A percentile compares a stretch with the other conserved stretches of the same genome.
phyloP scores from a whole-genome alignment of 345 rosid species.

The Murraya paniculata region DNA sequence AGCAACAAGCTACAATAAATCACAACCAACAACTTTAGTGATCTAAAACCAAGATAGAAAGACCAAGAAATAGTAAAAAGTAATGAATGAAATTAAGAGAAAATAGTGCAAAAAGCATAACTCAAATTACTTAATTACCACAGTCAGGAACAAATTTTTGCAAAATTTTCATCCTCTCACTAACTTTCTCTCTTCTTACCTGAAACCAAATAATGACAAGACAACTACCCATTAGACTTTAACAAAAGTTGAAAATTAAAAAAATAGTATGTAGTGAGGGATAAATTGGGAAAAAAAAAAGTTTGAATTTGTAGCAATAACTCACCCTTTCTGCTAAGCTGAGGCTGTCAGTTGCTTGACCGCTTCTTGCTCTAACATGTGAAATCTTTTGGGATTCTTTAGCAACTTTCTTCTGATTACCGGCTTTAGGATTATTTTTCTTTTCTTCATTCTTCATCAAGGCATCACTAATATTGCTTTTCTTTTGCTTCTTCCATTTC shows the following conservation, averaged over 20 bases:
- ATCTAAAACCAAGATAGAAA: too few relatives aligned
- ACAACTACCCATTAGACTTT: background rate
- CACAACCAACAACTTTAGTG: too few relatives aligned
- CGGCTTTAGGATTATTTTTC: conserved; percentile 24
- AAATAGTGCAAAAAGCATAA: too few relatives aligned
- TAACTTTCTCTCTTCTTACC: conserved; percentile 78
- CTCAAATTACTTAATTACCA: conserved; percentile 12
- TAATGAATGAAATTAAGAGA: too few relatives aligned
- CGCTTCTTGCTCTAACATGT: conserved; percentile 86
- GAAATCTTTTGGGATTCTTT: conserved; percentile 55
- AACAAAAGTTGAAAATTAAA: background rate
- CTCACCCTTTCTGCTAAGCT: conserved; percentile 79
- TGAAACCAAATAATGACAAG: conserved; percentile 19
- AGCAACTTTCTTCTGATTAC: conserved; percentile 27
- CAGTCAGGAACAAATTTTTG: conserved; percentile 79
- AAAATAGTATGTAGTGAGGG: background rate
- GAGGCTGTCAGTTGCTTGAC: conserved; percentile 80
- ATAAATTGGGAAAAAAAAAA: conserved; percentile 11
- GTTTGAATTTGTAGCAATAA: background rate
- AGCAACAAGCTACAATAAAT: too few relatives aligned
- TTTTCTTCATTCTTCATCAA: conserved; percentile 29
- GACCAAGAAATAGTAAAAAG: too few relatives aligned
- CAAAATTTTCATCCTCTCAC: conserved; percentile 64
- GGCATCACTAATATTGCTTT: conserved; percentile 21
- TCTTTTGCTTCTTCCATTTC: conserved; percentile 52